Conservation (phyloP, 106 monocot species). For the Chionographis japonica region DNA sequence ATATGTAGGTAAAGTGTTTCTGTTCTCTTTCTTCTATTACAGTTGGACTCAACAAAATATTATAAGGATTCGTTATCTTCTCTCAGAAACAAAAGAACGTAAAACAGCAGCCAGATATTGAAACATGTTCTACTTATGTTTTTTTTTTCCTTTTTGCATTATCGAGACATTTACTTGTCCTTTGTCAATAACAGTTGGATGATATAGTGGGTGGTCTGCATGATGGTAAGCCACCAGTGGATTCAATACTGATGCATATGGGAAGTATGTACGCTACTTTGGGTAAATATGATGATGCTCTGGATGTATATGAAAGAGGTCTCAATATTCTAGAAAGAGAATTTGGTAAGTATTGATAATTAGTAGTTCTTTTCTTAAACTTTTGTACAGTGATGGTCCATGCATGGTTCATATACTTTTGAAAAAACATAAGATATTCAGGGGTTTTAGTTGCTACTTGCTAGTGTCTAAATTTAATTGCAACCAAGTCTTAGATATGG, state of each 20-base stretch:
- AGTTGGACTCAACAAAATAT: too few species aligned
- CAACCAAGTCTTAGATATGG: too few species aligned
- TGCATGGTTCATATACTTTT: too few species aligned
- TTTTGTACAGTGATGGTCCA: neutral
- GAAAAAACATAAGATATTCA: too few species aligned
- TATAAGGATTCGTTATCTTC: too few species aligned
- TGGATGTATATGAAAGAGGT: slow-evolving; percentile 47
- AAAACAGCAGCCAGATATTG: too few species aligned
- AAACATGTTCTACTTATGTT: neutral
- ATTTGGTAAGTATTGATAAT: slow-evolving; percentile 55
- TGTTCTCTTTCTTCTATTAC: too few species aligned
- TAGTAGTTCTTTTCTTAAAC: neutral
- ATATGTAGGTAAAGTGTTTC: too few species aligned
- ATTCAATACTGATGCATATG: slow-evolving; percentile 79
- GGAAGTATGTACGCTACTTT: slow-evolving; percentile 60
- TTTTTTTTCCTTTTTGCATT: neutral
- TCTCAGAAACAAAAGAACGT: too few species aligned
- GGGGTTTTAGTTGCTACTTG: too few species aligned
- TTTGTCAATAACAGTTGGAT: slow-evolving; percentile 44
- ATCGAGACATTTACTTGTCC: neutral
- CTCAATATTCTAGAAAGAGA: slow-evolving; percentile 55
- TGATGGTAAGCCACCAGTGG: slow-evolving; percentile 41
- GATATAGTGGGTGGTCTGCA: slow-evolving; percentile 38
- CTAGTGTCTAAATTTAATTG: too few species aligned
- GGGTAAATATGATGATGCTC: slow-evolving; percentile 65